phyloP scores from a whole-genome alignment of 2,329 filamentous ascomycete genomes.

The Botrytis galanthina region DNA sequence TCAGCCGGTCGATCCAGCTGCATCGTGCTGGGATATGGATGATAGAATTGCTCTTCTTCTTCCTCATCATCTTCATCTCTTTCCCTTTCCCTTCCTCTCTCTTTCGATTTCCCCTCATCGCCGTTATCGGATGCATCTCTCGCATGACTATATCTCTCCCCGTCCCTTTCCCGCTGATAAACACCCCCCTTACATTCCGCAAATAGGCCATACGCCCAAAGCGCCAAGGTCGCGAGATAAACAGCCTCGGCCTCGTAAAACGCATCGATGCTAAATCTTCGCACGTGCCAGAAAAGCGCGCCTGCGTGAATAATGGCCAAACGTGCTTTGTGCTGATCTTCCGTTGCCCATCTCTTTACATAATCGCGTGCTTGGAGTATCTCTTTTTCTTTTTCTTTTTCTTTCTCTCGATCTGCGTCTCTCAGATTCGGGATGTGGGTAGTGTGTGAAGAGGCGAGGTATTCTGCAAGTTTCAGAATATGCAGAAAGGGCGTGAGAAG shows the following conservation, averaged over 20 bases:
- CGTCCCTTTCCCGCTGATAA: not conserved
- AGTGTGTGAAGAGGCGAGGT: slow-evolving; percentile 14
- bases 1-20: slow-evolving; percentile 55
- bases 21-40: slow-evolving; percentile 45
- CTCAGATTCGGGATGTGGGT: not conserved
- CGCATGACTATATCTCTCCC: too few species aligned
- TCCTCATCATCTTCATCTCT: not conserved
- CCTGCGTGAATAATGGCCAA: slow-evolving; percentile 55
- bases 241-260: slow-evolving; percentile 49
- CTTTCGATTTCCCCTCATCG: not conserved
- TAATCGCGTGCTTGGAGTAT: slow-evolving; percentile 35
- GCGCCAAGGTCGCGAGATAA: slow-evolving; percentile 46
- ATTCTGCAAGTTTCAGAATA: slow-evolving; percentile 27
- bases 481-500: slow-evolving; percentile 41
- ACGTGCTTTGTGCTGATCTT: slow-evolving; percentile 56
- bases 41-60: slow-evolving; percentile 19
- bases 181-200: slow-evolving; percentile 5
- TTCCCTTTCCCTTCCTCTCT: not conserved
- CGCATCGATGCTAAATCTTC: slow-evolving; percentile 47
- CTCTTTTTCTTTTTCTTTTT: slow-evolving; percentile 17
- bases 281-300: slow-evolving; percentile 51
- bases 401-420: not conserved
- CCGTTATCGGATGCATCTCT: too few species aligned
- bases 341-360: slow-evolving; percentile 48
- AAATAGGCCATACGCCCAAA: slow-evolving; percentile 45